Conservation (phyloP, 768 basidiomycete genomes). For the Phanerochaete carnosa region DNA sequence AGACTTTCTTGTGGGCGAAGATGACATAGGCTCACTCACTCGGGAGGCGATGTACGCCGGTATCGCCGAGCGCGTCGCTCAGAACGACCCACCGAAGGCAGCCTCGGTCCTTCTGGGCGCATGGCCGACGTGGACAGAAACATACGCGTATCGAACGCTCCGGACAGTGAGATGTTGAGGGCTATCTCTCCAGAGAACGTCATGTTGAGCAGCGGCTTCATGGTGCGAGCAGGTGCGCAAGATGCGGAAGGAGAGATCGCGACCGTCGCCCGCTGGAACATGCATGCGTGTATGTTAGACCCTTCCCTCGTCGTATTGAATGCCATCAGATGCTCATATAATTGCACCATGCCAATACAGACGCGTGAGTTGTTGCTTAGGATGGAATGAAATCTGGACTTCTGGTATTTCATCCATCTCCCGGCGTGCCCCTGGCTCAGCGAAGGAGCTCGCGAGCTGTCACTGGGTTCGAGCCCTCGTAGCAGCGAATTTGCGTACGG, state of each 20-base stretch:
- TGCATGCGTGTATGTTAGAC: too few relatives aligned
- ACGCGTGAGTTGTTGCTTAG: too few relatives aligned
- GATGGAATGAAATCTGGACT: neutral
- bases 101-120: neutral
- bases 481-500: neutral
- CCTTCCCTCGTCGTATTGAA: too few relatives aligned
- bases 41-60: conserved; percentile 4
- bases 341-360: too few relatives aligned
- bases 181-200: neutral
- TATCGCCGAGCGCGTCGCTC: neutral
- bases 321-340: too few relatives aligned
- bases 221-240: neutral
- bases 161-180: neutral
- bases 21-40: conserved; percentile 21
- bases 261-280: too few relatives aligned
- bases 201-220: neutral
- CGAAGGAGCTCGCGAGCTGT: neutral
- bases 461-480: neutral
- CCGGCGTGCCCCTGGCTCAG: neutral
- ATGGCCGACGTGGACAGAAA: neutral
- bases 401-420: conserved; percentile 5
- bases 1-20: conserved; percentile 25
- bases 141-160: neutral
- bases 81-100: neutral
- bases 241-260: neutral